A percentile compares a stretch with the other conserved stretches of the same genome.
phyloP scores from a whole-genome alignment of 176 grass and related monocot genomes.

The Tuctoria greenei region DNA sequence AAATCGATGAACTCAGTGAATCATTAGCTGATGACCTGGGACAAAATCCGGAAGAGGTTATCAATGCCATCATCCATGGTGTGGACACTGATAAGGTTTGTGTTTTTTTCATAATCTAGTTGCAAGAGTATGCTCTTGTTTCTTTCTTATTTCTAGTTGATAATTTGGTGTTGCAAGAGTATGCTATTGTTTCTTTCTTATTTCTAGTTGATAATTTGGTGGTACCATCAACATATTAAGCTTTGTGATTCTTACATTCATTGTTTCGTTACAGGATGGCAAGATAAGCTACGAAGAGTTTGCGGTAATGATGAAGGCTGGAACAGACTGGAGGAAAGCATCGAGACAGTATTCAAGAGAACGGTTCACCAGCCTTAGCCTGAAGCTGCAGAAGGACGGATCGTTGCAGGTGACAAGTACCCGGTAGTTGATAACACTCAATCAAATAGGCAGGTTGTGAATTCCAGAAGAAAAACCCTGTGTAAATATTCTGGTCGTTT shows the following conservation, averaged over 20 bases:
- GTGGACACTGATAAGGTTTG: constrained; percentile 91
- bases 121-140: constrained; percentile 18
- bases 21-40: constrained; percentile 76
- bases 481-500: constrained; percentile 50
- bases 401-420: constrained; percentile 64
- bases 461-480: constrained; percentile 59
- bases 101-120: not conserved
- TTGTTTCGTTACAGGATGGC: constrained; percentile 62
- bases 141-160: not conserved
- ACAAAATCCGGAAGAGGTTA: constrained; percentile 73
- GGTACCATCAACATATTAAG: not conserved
- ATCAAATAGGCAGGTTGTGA: constrained; percentile 54
- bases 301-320: constrained; percentile 89
- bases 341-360: constrained; percentile 87
- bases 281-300: constrained; percentile 95
- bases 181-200: constrained; percentile 7
- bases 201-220: too few species aligned
- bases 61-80: constrained; percentile 83
- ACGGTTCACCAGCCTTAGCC: constrained; percentile 75
- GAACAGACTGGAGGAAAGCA: constrained; percentile 94
- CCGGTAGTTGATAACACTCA: constrained; percentile 38
- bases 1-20: constrained; percentile 68
- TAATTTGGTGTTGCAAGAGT: not conserved
- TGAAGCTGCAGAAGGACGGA: constrained; percentile 87
- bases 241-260: not conserved